Percentiles rank a stretch among this genome's conserved stretches.
phyloP scores from a whole-genome alignment of 176 grass and related monocot species.

The Phyllostachys edulis region DNA sequence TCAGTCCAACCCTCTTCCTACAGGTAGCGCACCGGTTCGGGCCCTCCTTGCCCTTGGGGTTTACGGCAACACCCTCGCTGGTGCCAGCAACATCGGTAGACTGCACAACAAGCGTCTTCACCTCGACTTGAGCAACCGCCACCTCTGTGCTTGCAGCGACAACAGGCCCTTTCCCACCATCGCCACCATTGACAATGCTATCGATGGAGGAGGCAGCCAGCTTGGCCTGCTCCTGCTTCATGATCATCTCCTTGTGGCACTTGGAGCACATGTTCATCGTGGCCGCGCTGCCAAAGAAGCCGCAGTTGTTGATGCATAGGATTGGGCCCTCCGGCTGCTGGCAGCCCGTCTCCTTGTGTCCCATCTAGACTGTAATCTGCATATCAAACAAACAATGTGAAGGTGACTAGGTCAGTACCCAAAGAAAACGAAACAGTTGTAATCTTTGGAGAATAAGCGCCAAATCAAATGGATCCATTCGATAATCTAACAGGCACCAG shows the following conservation, averaged over 20 bases:
- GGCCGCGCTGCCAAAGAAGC: slow-evolving; percentile 85
- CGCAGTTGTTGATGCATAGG: slow-evolving; percentile 94
- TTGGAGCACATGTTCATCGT: slow-evolving; percentile 99
- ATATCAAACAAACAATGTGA: slow-evolving; percentile 18
- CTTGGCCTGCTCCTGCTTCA: slow-evolving; percentile 72
- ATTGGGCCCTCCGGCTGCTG: slow-evolving; percentile 86
- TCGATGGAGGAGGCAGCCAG: slow-evolving; percentile 79
- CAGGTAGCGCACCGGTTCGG: slow-evolving; percentile 75
- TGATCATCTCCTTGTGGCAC: slow-evolving; percentile 95
- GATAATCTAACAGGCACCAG: background rate
- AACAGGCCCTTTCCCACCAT: slow-evolving; percentile 48
- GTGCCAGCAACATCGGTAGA: slow-evolving; percentile 36
- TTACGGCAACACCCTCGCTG: slow-evolving; percentile 31
- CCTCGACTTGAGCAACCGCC: slow-evolving; percentile 37
- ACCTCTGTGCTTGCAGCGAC: slow-evolving; percentile 26
- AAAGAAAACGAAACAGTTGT: background rate
- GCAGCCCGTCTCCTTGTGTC: slow-evolving; percentile 92
- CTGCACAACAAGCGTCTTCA: slow-evolving; percentile 41
- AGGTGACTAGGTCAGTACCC: background rate
- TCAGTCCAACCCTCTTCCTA: slow-evolving; percentile 84
- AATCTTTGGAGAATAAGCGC: background rate
- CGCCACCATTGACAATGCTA: slow-evolving; percentile 76
- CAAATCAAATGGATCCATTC: background rate
- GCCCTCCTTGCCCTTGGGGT: slow-evolving; percentile 68
- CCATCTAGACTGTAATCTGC: slow-evolving; percentile 57